A percentile compares a stretch with the other conserved stretches of the same genome.
Evolutionary conservation across 495 filamentous ascomycete species (phyloP).

Genomic region (Niebla homalea): DNA sequence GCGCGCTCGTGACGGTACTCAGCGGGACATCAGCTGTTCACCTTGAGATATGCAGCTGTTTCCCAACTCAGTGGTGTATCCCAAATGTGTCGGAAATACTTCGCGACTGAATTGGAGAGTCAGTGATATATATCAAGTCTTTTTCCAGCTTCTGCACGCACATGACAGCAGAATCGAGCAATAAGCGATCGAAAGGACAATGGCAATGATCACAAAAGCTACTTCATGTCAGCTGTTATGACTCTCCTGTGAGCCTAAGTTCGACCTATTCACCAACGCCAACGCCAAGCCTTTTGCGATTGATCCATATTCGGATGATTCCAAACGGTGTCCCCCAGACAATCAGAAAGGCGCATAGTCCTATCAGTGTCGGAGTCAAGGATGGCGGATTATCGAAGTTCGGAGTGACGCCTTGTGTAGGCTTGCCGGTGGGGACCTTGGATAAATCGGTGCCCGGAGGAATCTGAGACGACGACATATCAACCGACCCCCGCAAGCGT

Average conservation of each 20-base stretch:
- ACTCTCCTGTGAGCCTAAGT: not conserved
- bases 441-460: not conserved
- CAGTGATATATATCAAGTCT: not conserved
- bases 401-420: slow-evolving; percentile 16
- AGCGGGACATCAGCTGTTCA: not conserved
- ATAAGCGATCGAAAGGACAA: not conserved
- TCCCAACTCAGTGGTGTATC: slow-evolving; percentile 2
- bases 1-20: not conserved
- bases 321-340: slow-evolving; percentile 14
- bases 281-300: slow-evolving; percentile 19
- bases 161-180: slow-evolving; percentile 4
- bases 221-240: not conserved
- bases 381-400: slow-evolving; percentile 19
- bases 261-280: not conserved
- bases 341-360: slow-evolving; percentile 12
- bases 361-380: slow-evolving; percentile 11
- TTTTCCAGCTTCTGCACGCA: not conserved
- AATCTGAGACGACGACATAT: not conserved
- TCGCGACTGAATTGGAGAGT: not conserved
- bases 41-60: not conserved
- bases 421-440: not conserved
- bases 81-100: slow-evolving; percentile 1
- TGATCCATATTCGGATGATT: slow-evolving; percentile 9
- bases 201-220: slow-evolving; percentile 4
- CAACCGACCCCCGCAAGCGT: too few species aligned